Evolutionary conservation across 306 rosid species (phyloP).

Genomic region (Acmispon strigosus): DNA sequence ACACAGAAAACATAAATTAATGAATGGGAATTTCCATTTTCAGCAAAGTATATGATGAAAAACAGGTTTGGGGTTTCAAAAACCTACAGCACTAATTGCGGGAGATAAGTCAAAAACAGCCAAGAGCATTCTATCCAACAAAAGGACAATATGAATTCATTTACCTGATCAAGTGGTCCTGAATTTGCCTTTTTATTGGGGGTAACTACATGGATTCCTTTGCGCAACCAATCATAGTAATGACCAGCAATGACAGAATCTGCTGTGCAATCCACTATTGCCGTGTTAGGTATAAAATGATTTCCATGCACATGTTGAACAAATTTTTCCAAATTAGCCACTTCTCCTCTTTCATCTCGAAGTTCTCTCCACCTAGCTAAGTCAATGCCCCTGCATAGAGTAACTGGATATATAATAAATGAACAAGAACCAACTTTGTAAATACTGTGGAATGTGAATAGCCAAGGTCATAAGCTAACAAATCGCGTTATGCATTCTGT

Average conservation of each 20-base stretch:
- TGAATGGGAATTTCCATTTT: conserved; percentile 7
- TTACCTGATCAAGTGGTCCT: conserved; percentile 96
- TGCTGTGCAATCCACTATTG: conserved; percentile 94
- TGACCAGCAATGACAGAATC: conserved; percentile 71
- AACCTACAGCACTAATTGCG: background rate
- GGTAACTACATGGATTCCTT: conserved; percentile 91
- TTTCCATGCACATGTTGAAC: conserved; percentile 79
- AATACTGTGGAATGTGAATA: background rate
- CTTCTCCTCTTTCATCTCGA: conserved; percentile 55
- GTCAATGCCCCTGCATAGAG: conserved; percentile 69
- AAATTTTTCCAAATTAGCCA: conserved; percentile 66
- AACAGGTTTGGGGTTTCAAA: background rate
- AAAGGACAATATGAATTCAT: conserved; percentile 1
- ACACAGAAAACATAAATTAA: background rate
- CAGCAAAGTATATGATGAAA: background rate
- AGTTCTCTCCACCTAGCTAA: conserved; percentile 78
- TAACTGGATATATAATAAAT: conserved; percentile 5
- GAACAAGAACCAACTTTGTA: background rate
- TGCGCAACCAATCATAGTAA: conserved; percentile 85
- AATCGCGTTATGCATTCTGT: background rate
- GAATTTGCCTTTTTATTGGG: conserved; percentile 97
- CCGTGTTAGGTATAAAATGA: conserved; percentile 95
- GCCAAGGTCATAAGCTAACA: background rate
- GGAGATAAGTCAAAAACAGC: background rate
- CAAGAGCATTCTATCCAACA: conserved; percentile 6